Base-by-base conservation (phyloP, 345 rosid genomes). In the Camelina hispida region DNA sequence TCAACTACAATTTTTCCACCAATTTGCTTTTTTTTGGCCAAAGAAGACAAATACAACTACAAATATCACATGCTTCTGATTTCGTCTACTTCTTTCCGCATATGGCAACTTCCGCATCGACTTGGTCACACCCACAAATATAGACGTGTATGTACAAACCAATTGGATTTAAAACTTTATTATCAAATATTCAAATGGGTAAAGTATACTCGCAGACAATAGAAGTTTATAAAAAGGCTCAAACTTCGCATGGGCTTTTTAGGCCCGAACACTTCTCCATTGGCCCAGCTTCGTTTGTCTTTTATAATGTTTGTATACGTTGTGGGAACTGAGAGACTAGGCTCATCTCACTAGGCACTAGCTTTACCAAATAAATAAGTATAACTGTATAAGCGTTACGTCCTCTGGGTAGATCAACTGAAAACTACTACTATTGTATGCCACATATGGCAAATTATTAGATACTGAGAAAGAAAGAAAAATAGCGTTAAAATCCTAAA, bases 41-140 rank as follows among this genome's bases (percentile, higher is more conserved):
- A 58, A 66, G 35, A 66, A 16, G 67, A 66, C 43, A 66, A 42
- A 42, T 64, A 22, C n/a, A n/a, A n/a, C n/a, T n/a, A 8, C 35
- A 23, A 23, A 15, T 50, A 67, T 75, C 73, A 75, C 79, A 67
- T 75, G 73, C 17, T 46, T 51, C 18, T 59, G 53, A 17, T 52
- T 62, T 63, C 44, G 28, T 18, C 13, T 34, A 60, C 50, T 22
- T 48, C 58, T 48, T 60, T 60, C 46, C 25, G 2, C 50, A 30
- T 28, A 55, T 69, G 56, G 64, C 17, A 69, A 57, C 44, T 57
- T 44, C 11, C 4, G 10, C 34, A 57, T 44, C 43, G 65, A 57
- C 65, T 30, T 57, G 74, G 74, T 69, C 65, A 68, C n/a, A 22
- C 37, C 37, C 32, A 51, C 6, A 17, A 11, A 51, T 32, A 32